phyloP scores from a whole-genome alignment of 2,329 filamentous ascomycete species.

The Neoscytalidium dimidiatum region DNA sequence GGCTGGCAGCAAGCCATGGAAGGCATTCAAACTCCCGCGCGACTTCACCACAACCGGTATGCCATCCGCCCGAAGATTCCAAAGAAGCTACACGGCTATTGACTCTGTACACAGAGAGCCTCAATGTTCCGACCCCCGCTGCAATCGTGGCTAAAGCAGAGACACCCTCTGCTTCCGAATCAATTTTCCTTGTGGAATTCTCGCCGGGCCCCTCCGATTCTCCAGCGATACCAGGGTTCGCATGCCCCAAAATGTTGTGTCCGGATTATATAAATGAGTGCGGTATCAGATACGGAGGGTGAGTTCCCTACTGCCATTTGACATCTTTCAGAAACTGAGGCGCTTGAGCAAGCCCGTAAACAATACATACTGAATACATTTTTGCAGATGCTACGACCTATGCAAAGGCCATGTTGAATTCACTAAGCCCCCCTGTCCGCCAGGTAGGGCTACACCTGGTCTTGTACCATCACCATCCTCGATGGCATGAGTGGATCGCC shows the following conservation, averaged over 20 bases:
- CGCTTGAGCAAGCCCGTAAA: neutral
- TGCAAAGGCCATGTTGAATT: no score
- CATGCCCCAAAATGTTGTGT: neutral
- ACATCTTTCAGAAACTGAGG: neutral
- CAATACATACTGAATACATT: neutral
- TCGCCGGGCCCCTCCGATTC: neutral
- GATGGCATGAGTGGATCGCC: no score
- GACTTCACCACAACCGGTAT: neutral
- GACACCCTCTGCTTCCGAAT: neutral
- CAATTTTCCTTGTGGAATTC: neutral
- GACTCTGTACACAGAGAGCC: no score
- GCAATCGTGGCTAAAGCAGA: neutral
- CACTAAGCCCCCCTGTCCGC: no score
- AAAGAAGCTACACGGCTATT: no score
- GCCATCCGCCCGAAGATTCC: no score
- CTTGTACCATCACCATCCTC: no score
- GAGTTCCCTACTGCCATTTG: neutral
- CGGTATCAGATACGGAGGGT: constrained; percentile 1
- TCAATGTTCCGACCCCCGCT: no score
- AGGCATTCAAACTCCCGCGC: no score
- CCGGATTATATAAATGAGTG: neutral
- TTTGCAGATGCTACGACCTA: no score
- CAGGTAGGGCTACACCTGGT: no score
- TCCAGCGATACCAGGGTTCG: neutral
- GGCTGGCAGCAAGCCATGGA: no score